Base-by-base conservation (phyloP, 495 filamentous ascomycete genomes). In the Penicillium verhagenii region DNA sequence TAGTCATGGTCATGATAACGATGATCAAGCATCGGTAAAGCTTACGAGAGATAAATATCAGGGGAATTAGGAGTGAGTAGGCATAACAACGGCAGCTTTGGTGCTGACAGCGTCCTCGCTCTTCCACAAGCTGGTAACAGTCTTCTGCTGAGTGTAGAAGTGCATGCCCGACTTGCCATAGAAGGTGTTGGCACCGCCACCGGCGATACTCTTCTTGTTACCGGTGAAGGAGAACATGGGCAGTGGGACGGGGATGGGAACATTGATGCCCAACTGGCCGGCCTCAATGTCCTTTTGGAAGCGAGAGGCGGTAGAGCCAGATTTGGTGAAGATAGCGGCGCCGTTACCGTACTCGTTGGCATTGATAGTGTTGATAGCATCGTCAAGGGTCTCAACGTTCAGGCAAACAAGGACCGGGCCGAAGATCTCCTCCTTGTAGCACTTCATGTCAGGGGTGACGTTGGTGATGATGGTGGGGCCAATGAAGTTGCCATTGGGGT, bases 191-290 rank as follows among this genome's bases (percentile, higher is more conserved):
- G 89, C 92, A 52, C 94, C 93, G 20, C 92, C 91, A 35, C 94
- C 94, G 0, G 94, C 94, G 44, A 98, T 81, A 67, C 88, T 92
- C 79, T 88, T 91, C 86, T 98, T 98, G 74, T 97, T 98, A 49
- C 94, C 94, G 18, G 94, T 98, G 76, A 98, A 98, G 48, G 84
- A 89, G 75, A 97, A 98, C 89, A 97, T 95, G 63, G 93, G 90
- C 35, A 95, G 78, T 14, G 94, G 93, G 4, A 96, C 92, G 3
- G 84, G 86, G 53, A 93, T 92, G 21, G 90, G 90, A 18, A 92
- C 78, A 57, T 82, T 82, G 60, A 84, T 74, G 18, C 81, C 81
- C 4, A 84, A 61, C 65, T 84, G 81, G 25, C 81, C 81, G 39
- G 79, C 80, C 54, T 83, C 79, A 50, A 81, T 75, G 43, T 87